A percentile compares a stretch with the other conserved stretches of the same genome.
Evolutionary conservation across 495 filamentous ascomycete species (phyloP).

Genomic region (Pyrenula aspistea): DNA sequence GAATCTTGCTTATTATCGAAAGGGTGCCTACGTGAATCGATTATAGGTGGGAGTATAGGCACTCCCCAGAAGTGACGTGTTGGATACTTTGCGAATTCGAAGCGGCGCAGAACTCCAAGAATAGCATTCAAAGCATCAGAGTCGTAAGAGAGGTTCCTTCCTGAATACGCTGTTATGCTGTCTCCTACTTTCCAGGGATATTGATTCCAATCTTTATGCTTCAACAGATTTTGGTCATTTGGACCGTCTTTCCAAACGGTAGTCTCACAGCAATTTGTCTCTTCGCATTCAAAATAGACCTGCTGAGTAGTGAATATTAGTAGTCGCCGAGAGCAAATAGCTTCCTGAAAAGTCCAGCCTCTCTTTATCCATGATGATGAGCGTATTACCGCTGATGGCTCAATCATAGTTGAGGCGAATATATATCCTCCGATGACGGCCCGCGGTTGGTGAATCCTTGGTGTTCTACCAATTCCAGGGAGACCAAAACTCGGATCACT

Average conservation of each 20-base stretch:
- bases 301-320: not conserved
- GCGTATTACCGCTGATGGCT: not conserved
- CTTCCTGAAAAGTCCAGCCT: constrained; percentile 15
- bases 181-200: not conserved
- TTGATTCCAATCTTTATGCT: not conserved
- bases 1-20: not conserved
- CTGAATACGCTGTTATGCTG: not conserved
- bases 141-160: not conserved
- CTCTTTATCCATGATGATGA: constrained; percentile 11
- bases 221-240: not conserved
- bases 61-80: not conserved
- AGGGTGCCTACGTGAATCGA: not conserved
- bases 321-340: constrained; percentile 6
- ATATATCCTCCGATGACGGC: not conserved
- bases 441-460: not conserved
- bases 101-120: not conserved
- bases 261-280: not conserved
- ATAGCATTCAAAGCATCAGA: constrained; percentile 1
- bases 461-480: constrained; percentile 6
- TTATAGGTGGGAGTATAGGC: not conserved
- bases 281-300: constrained; percentile 3
- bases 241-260: not conserved
- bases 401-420: not conserved
- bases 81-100: not conserved
- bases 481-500: constrained; percentile 10